Conservation (phyloP, 2,329 filamentous ascomycete species). For the Fusarium algeriense region DNA sequence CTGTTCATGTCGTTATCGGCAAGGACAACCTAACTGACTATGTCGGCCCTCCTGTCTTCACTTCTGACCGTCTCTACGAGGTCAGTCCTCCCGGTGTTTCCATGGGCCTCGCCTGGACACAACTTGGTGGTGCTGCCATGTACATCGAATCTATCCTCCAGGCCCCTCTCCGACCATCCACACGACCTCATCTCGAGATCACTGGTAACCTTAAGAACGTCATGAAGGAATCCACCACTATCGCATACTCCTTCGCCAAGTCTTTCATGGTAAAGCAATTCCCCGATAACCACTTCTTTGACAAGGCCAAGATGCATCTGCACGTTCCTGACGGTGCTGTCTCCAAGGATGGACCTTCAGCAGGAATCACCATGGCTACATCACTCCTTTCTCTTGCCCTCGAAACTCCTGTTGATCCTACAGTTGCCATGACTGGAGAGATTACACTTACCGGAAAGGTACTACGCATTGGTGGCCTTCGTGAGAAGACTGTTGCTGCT, state of each 20-base stretch:
- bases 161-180: constrained; percentile 78
- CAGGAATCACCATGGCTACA: constrained; percentile 98
- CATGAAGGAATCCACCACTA: constrained; percentile 97
- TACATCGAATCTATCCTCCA: constrained; percentile 98
- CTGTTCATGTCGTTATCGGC: constrained; percentile 85
- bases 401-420: constrained; percentile 81
- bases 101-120: constrained; percentile 98
- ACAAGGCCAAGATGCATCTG: constrained; percentile 93
- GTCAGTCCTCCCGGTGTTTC: constrained; percentile 92
- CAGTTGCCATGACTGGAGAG: constrained; percentile 97
- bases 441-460: constrained; percentile 98
- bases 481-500: constrained; percentile 98
- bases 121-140: constrained; percentile 94
- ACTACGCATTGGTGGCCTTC: constrained; percentile 88
- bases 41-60: constrained; percentile 95
- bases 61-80: constrained; percentile 94
- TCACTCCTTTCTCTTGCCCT: constrained; percentile 88
- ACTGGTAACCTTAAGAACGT: constrained; percentile 96
- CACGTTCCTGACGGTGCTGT: constrained; percentile 98
- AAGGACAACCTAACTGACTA: constrained; percentile 96
- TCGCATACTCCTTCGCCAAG: constrained; percentile 97
- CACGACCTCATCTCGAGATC: constrained; percentile 84
- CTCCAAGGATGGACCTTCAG: constrained; percentile 91
- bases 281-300: constrained; percentile 93
- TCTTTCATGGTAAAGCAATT: constrained; percentile 86